Base-by-base conservation (phyloP, 805 yeast genomes). In the Starmerella kuoi region DNA sequence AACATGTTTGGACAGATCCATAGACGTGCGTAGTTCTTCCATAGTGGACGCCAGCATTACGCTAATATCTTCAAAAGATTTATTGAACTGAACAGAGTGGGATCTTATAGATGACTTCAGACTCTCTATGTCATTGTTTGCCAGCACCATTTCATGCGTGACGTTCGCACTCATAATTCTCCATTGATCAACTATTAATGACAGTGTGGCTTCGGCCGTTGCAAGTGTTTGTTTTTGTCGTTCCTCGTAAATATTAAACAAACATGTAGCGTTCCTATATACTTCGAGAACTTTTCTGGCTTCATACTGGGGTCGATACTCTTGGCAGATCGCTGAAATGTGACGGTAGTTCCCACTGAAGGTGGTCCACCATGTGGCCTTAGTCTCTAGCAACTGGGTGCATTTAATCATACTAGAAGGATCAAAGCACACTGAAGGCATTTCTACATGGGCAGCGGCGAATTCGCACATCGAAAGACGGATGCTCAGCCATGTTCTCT, bases 341-440 rank as follows among this genome's bases (percentile, higher is more conserved):
- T 70, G 67, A 35, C 76, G 66, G 55, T 72, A 77, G 52, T 77
- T 72, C 0, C 84, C 84, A 47, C 76, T 76, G 53, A 70, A 79
- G 0, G 79, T 74, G 0, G 86, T 77, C 88, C 88, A 79, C 69
- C 78, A 74, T 50, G 77, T 80, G 0, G 61, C 49, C 18, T 46
- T 42, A 2, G 57, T 24, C 35, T 54, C 62, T 35, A 61, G 44
- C 27, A 35, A 43, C 3, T 23, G 27, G 1, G 61, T 50, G 42
- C 64, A 61, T 2, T 15, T 20, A 0, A 21, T 12, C 3, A 49
- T 23, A 11, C 21, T 26, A 5, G 18, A 2, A 1, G n/a, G 24
- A 20, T 42, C 42, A 11, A 12, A 12, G 40, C 63, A 60, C 0
- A 23, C 37, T 3, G 22, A 24, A 0, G 64, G 64, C 33, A 45